Evolutionary conservation across 139 green algal genomes (phyloP).

Genomic region (Chlamydomonas eustigma): DNA sequence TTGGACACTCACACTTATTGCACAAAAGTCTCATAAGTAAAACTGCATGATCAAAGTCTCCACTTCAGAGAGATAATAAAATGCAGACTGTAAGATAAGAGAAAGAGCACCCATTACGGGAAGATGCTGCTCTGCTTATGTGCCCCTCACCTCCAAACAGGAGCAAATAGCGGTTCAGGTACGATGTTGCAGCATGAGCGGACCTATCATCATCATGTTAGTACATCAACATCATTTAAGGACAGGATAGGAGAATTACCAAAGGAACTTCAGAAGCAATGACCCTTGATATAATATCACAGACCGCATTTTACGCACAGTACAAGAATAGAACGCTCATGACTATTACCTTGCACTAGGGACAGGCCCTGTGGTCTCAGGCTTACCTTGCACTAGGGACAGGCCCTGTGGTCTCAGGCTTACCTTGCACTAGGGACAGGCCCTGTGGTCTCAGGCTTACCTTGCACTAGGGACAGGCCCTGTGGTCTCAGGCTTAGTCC

Average conservation of each 20-base stretch:
- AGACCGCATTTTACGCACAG: too few species aligned
- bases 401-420: background rate
- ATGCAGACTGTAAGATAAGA: too few species aligned
- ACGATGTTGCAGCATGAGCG: constrained; percentile 56
- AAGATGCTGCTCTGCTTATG: too few species aligned
- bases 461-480: background rate
- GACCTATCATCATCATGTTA: constrained; percentile 70
- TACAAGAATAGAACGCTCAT: too few species aligned
- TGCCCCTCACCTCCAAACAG: constrained; percentile 49
- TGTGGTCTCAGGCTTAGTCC: constrained; percentile 2
- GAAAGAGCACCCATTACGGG: too few species aligned
- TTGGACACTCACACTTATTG: background rate
- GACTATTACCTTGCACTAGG: constrained; percentile 22
- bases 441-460: constrained; percentile 4
- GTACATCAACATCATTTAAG: too few species aligned
- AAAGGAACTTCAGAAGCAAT: too few species aligned
- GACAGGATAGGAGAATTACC: too few species aligned
- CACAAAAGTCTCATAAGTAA: background rate
- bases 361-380: background rate
- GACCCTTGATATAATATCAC: too few species aligned
- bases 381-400: constrained; percentile 17
- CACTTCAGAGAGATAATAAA: too few species aligned
- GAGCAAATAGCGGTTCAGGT: constrained; percentile 46
- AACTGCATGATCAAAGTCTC: too few species aligned
- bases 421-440: constrained; percentile 12